Conservation (phyloP, 176 grass and related monocot species). For the Aegilops tauschii region DNA sequence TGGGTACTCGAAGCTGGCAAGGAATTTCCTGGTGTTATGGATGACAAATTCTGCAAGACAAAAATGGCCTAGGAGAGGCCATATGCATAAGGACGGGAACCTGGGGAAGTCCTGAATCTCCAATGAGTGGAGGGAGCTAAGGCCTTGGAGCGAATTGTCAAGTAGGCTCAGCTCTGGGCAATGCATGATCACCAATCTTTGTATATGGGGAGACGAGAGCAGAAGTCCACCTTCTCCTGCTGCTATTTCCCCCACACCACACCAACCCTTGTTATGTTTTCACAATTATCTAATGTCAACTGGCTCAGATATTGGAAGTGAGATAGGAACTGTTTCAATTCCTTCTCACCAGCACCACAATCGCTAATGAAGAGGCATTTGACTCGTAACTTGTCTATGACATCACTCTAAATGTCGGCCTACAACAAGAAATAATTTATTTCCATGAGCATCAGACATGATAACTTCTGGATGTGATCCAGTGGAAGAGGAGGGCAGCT, state of each 20-base stretch:
- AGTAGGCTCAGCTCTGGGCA: background rate
- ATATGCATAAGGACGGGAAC: background rate
- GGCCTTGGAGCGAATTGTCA: background rate
- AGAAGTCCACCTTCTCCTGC: background rate
- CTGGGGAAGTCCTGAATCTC: fast-evolving
- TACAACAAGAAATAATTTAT: fast-evolving
- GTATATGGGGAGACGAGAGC: background rate
- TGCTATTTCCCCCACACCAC: background rate
- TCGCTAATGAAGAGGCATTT: fast-evolving
- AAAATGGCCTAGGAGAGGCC: background rate
- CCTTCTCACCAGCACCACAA: background rate
- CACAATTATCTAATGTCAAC: fast-evolving
- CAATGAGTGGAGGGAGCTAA: background rate
- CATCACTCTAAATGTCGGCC: background rate
- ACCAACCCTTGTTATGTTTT: background rate
- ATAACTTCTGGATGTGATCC: background rate
- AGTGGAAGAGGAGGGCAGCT: background rate
- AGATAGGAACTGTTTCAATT: background rate
- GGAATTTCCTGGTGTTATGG: background rate
- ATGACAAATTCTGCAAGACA: background rate
- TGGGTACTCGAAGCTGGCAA: background rate
- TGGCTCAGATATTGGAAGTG: background rate
- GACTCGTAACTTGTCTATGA: background rate
- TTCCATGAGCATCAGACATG: fast-evolving
- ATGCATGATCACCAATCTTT: fast-evolving